Evolutionary conservation across 352 stramenopile genomes (phyloP).

Genomic region (Phytopythium cucurbitacearum): DNA sequence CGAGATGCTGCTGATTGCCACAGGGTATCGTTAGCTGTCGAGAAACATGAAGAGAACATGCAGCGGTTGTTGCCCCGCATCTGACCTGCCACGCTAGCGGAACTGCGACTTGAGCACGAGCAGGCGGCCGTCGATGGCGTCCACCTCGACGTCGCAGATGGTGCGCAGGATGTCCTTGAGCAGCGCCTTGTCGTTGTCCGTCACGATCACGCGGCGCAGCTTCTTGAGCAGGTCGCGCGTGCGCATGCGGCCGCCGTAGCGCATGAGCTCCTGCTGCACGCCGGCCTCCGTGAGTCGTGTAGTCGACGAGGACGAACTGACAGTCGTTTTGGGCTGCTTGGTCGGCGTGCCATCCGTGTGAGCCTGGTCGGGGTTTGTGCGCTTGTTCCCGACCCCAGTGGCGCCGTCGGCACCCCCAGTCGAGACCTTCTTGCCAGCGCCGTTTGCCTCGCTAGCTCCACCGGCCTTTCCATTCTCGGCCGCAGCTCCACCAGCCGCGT

Average conservation of each 20-base stretch:
- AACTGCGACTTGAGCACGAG: slow-evolving; percentile 87
- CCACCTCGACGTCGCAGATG: slow-evolving; percentile 83
- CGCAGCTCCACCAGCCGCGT: slow-evolving; percentile 11
- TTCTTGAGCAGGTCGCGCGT: slow-evolving; percentile 73
- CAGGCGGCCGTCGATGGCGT: slow-evolving; percentile 76
- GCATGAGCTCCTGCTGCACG: slow-evolving; percentile 81
- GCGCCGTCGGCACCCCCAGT: slow-evolving; percentile 4
- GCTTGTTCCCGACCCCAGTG: slow-evolving; percentile 35
- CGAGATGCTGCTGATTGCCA: no score
- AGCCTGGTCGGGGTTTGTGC: slow-evolving; percentile 32
- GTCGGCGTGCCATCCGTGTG: slow-evolving; percentile 45
- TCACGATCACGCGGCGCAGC: slow-evolving; percentile 79
- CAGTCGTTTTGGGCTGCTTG: slow-evolving; percentile 32
- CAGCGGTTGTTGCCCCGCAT: no score
- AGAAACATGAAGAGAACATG: no score
- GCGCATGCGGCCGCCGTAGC: slow-evolving; percentile 79
- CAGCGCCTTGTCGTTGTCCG: slow-evolving; percentile 75
- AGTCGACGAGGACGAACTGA: slow-evolving; percentile 18
- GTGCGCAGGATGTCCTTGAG: slow-evolving; percentile 85
- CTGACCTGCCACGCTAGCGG: slow-evolving; percentile 34
- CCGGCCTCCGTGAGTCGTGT: slow-evolving; percentile 76
- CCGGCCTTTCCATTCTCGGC: slow-evolving; percentile 17
- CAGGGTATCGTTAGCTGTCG: no score
- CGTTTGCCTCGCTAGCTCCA: slow-evolving; percentile 9
- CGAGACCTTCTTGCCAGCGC: slow-evolving; percentile 19